Conservation (phyloP, 2,329 filamentous ascomycete species). For the Clonostachys byssicola region DNA sequence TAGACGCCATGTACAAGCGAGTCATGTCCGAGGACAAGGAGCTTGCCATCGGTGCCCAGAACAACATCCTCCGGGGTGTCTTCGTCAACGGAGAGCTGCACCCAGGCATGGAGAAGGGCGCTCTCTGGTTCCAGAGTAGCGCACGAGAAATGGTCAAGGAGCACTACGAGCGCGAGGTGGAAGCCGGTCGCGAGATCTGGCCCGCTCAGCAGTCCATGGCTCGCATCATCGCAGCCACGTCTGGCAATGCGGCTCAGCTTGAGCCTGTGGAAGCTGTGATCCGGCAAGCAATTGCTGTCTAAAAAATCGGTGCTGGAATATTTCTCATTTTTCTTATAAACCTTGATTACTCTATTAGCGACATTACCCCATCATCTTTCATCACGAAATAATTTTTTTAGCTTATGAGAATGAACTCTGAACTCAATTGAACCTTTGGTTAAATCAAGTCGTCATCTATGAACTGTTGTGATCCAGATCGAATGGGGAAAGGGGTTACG, state of each 20-base stretch:
- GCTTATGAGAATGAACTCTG: no score
- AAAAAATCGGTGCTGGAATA: no score
- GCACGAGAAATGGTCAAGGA: conserved; percentile 16
- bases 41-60: conserved; percentile 41
- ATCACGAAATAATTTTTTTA: no score
- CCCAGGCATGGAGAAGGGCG: conserved; percentile 46
- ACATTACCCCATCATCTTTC: no score
- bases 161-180: conserved; percentile 15
- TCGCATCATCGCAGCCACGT: conserved; percentile 9
- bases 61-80: conserved; percentile 44
- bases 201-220: conserved; percentile 7
- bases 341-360: no score
- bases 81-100: conserved; percentile 48
- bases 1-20: conserved; percentile 44
- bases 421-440: no score
- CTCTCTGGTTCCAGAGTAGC: conserved; percentile 34
- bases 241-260: conserved; percentile 12
- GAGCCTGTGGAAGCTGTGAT: no score
- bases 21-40: conserved; percentile 47
- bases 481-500: no score
- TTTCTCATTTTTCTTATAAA: no score
- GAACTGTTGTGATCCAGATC: no score
- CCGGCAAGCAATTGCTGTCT: no score
- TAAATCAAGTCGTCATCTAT: no score
- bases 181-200: conserved; percentile 18